Conservation (phyloP, 768 basidiomycete genomes). For the Pleurotus giganteus region DNA sequence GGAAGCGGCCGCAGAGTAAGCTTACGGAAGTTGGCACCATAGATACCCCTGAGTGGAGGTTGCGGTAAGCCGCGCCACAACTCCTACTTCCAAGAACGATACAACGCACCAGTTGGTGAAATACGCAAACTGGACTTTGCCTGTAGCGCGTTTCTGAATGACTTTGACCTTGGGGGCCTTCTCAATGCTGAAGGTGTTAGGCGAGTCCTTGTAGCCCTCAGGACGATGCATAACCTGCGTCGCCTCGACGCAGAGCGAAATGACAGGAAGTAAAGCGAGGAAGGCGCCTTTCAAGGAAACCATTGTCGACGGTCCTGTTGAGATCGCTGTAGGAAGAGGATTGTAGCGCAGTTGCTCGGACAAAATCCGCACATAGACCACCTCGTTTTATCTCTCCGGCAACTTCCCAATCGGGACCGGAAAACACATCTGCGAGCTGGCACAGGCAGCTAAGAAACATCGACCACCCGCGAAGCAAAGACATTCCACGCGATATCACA, state of each 20-base stretch:
- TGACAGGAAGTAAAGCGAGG: slow-evolving; percentile 7
- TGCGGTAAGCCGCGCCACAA: neutral
- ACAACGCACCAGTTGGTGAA: slow-evolving; percentile 53
- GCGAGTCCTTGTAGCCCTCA: slow-evolving; percentile 39
- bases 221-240: slow-evolving; percentile 59
- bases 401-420: neutral
- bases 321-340: neutral
- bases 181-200: slow-evolving; percentile 30
- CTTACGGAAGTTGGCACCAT: slow-evolving; percentile 62
- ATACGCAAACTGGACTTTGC: slow-evolving; percentile 46
- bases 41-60: slow-evolving; percentile 42
- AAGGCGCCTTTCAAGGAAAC: slow-evolving; percentile 6
- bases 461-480: too few species aligned
- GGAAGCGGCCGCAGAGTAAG: slow-evolving; percentile 10
- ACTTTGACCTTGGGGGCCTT: slow-evolving; percentile 33
- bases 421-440: neutral
- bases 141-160: slow-evolving; percentile 38
- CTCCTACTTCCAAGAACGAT: slow-evolving; percentile 3
- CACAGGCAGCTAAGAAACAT: neutral
- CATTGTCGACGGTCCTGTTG: slow-evolving; percentile 10
- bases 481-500: neutral
- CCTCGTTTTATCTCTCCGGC: neutral
- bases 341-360: neutral
- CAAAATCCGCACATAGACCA: neutral
- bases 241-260: slow-evolving; percentile 24